Evolutionary conservation across 169 alveolate genomes (phyloP), one percentile per base, ranked within the genome.

Genomic region (Amoebophrya sp.): DNA sequence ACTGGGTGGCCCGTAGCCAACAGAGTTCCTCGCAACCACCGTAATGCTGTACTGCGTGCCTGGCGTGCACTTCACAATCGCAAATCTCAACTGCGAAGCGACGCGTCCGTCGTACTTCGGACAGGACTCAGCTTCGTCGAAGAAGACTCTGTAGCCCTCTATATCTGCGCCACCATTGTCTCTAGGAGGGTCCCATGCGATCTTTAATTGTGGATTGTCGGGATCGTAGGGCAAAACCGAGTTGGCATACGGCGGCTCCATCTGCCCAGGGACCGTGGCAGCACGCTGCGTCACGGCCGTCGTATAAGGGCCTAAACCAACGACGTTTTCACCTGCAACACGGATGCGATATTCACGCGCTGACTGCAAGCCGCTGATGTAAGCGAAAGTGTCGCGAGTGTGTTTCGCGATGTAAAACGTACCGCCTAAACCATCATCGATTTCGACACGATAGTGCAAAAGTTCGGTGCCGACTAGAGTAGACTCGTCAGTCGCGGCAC

Each of bases 81-180:
- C 83, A 36, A 12, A 65, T 36, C 18, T 29, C 26, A 65, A 36
- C 83, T 29, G 18, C 38, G 33, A 6, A 36, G 83, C 83, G 36
- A 18, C 26, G 33, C 83, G 83, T 29, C 83, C 83, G 83, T 65
- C 83, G 83, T 65, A 65, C 83, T 65, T 65, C 83, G 83, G 83
- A 18, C 83, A 65, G 83, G 83, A 6, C 36, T 1, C 33, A 6
- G 36, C 92, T 29, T 90, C 78, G 36, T 39, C 78, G 41, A 90
- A n/a, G 78, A n/a, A 90, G 29, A 90, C 92, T 18, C 65, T 41
- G 92, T 90, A 90, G 92, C 65, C 65, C 53, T 41, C 65, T 0
- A 90, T 65, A 24, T 53, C 78, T 2, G 92, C 40, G 24, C 92
- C 92, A 26, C 92, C 92, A 41, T 90, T 41, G 12, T 24, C 39